Conservation (phyloP, 306 rosid species). For the Citrullus colocynthis region DNA sequence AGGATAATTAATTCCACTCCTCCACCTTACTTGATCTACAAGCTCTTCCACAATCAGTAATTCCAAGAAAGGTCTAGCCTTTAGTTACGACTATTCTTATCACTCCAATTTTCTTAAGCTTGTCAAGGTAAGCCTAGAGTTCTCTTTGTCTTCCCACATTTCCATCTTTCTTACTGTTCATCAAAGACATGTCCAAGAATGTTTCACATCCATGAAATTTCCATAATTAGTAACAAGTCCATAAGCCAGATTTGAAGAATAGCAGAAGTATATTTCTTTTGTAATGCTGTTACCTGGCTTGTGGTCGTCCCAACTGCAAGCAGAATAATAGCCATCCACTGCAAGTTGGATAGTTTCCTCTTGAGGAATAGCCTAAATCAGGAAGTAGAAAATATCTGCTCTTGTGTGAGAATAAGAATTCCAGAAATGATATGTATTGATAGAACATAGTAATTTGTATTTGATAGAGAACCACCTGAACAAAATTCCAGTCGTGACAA, state of each 20-base stretch:
- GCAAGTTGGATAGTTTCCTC: slow-evolving; percentile 74
- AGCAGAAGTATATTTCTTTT: background rate
- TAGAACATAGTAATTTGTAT: background rate
- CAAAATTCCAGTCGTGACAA: slow-evolving; percentile 75
- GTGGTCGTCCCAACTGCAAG: slow-evolving; percentile 97
- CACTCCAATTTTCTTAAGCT: background rate
- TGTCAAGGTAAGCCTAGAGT: background rate
- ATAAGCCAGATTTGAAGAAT: background rate
- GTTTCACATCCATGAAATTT: background rate
- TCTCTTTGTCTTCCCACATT: background rate
- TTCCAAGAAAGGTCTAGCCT: background rate
- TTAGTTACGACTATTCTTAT: background rate
- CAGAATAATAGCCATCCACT: slow-evolving; percentile 74
- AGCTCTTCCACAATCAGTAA: background rate
- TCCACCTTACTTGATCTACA: background rate
- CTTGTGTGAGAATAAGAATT: background rate
- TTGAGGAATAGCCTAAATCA: slow-evolving; percentile 54
- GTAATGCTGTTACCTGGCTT: slow-evolving; percentile 56
- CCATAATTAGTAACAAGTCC: background rate
- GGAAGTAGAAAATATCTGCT: slow-evolving; percentile 3
- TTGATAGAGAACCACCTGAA: slow-evolving; percentile 48
- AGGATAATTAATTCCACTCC: background rate
- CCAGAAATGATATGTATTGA: background rate
- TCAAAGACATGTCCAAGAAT: background rate
- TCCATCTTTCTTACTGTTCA: background rate